phyloP scores from a whole-genome alignment of 768 basidiomycete species.

The Calvatia gigantea region DNA sequence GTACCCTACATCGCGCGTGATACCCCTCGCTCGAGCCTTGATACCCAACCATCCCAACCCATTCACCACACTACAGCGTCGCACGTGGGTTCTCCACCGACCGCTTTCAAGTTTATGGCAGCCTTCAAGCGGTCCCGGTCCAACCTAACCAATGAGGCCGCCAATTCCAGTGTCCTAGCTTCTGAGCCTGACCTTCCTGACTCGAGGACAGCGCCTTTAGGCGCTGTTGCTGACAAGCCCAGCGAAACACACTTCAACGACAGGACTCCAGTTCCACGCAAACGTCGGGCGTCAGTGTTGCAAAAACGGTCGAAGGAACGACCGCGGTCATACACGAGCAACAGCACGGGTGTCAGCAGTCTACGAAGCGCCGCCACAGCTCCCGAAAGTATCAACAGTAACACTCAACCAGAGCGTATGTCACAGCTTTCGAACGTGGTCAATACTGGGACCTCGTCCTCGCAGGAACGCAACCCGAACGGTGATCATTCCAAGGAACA shows the following conservation, averaged over 20 bases:
- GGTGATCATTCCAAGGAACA: constrained; percentile 2
- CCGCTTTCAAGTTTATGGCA: constrained; percentile 61
- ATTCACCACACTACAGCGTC: constrained; percentile 15
- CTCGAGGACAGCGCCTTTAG: constrained; percentile 21
- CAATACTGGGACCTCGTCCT: constrained; percentile 6
- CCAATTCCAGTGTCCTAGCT: constrained; percentile 23
- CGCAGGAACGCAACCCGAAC: constrained; percentile 2
- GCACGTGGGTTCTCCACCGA: constrained; percentile 40
- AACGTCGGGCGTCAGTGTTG: constrained; percentile 21
- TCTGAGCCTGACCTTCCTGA: constrained; percentile 7
- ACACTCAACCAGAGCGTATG: constrained; percentile 9
- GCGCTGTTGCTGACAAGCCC: constrained; percentile 18
- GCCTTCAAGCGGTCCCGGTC: constrained; percentile 64
- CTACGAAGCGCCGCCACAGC: constrained; percentile 54
- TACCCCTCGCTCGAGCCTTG: constrained; percentile 46
- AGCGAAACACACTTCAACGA: constrained; percentile 13
- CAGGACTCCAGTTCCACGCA: constrained; percentile 17
- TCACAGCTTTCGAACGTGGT: constrained; percentile 15
- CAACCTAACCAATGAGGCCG: constrained; percentile 39
- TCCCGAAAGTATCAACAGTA: constrained; percentile 38
- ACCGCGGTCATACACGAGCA: constrained; percentile 58
- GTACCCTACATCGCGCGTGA: constrained; percentile 44
- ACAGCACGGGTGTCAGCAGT: constrained; percentile 56
- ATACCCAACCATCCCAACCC: constrained; percentile 32
- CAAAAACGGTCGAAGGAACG: constrained; percentile 38